Percentiles rank a stretch among this genome's conserved stretches.
Evolutionary conservation across 2,329 filamentous ascomycete species (phyloP).

Genomic region (Leptographium wingfieldii): DNA sequence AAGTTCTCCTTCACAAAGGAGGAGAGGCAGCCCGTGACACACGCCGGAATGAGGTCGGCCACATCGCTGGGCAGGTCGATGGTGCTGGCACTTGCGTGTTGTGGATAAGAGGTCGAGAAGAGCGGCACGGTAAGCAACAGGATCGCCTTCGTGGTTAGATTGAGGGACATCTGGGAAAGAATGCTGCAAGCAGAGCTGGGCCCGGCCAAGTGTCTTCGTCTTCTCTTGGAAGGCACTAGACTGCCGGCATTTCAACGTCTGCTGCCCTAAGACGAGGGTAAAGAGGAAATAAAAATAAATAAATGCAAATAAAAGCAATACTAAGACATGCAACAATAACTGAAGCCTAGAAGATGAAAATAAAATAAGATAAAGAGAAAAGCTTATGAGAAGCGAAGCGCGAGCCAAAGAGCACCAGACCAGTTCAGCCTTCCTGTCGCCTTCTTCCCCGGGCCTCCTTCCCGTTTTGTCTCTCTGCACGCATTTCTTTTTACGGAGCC

Average conservation of each 20-base stretch:
- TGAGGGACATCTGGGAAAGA: conserved; percentile 24
- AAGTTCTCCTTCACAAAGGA: conserved; percentile 52
- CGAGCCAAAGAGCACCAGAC: neutral
- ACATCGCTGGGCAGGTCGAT: conserved; percentile 25
- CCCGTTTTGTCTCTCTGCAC: neutral
- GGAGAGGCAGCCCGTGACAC: conserved; percentile 47
- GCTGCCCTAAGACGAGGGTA: neutral
- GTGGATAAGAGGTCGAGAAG: conserved; percentile 11
- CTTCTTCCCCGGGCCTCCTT: neutral
- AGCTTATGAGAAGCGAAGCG: neutral
- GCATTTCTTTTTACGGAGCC: neutral
- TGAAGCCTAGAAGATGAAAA: too few relatives aligned
- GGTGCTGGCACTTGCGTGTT: conserved; percentile 12
- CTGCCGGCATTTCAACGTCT: neutral
- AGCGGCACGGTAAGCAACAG: conserved; percentile 10
- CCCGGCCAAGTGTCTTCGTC: neutral
- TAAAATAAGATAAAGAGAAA: neutral
- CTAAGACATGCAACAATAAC: too few relatives aligned
- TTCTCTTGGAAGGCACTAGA: neutral
- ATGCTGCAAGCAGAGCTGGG: neutral
- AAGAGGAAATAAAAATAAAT: neutral
- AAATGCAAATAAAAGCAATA: too few relatives aligned
- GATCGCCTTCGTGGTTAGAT: conserved; percentile 27
- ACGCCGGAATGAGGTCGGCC: conserved; percentile 37
- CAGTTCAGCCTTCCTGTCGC: neutral